Conservation (phyloP, 306 rosid genomes). For the Glycine tomentella region DNA sequence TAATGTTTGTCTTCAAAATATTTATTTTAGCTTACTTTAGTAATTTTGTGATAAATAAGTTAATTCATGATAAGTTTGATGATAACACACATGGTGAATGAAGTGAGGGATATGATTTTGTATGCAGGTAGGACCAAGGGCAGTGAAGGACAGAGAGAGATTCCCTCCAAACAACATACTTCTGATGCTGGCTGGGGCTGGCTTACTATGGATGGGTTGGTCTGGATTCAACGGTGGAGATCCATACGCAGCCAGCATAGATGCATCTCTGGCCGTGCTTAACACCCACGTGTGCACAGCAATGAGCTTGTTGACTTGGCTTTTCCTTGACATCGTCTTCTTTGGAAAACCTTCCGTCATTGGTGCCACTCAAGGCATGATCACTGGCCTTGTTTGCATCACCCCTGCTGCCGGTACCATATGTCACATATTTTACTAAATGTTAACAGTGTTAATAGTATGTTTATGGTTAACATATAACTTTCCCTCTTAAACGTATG, state of each 20-base stretch:
- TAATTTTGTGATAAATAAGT: too few relatives aligned
- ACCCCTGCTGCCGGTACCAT: slow-evolving; percentile 41
- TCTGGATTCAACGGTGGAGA: slow-evolving; percentile 65
- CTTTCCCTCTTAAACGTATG: too few relatives aligned
- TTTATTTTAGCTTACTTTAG: too few relatives aligned
- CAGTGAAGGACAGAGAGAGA: slow-evolving; percentile 51
- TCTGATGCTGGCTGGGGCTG: slow-evolving; percentile 62
- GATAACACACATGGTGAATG: neutral
- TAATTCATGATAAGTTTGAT: too few relatives aligned
- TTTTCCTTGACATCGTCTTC: slow-evolving; percentile 52
- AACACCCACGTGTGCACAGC: slow-evolving; percentile 65
- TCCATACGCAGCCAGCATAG: slow-evolving; percentile 55
- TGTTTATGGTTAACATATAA: too few relatives aligned
- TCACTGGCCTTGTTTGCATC: slow-evolving; percentile 62
- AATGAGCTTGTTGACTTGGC: slow-evolving; percentile 60
- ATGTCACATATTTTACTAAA: neutral
- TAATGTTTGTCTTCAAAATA: too few relatives aligned
- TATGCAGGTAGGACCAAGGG: slow-evolving; percentile 59
- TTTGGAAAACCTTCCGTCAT: slow-evolving; percentile 63
- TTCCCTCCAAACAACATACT: slow-evolving; percentile 61
- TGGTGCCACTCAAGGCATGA: slow-evolving; percentile 64
- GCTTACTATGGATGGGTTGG: slow-evolving; percentile 65
- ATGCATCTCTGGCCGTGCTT: slow-evolving; percentile 62
- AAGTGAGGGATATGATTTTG: neutral
- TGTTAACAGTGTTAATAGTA: neutral